These are phyloP conservation scores for Solanum arcanum DNA, from an alignment of 257 asterid species.

Conservation along the genomic window DNA sequence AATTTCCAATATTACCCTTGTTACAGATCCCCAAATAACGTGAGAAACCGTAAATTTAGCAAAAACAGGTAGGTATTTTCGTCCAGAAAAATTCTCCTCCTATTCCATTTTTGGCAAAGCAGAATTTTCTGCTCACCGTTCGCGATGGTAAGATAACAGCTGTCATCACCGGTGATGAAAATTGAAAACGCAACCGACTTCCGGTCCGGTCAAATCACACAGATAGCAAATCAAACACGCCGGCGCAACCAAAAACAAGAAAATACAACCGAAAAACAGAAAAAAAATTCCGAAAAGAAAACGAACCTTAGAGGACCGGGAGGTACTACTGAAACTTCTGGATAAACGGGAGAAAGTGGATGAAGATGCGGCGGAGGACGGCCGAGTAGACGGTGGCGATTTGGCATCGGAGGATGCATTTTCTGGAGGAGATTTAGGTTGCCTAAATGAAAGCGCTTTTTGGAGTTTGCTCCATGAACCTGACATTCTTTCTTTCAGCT, in stretches of 20 bases:
- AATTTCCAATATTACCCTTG: not conserved
- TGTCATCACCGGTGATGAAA: not conserved
- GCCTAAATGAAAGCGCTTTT: constrained; percentile 12
- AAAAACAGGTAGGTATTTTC: not conserved
- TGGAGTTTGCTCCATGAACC: constrained; percentile 22
- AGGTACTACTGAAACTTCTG: constrained; percentile 5
- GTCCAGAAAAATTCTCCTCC: not conserved
- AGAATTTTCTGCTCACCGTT: not conserved
- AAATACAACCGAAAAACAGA: not conserved
- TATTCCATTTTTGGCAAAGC: not conserved
- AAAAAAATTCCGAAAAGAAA: not conserved
- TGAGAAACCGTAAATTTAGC: not conserved
- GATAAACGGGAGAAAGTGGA: constrained; percentile 10
- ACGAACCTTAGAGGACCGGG: constrained; percentile 14
- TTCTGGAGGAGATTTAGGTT: not conserved
- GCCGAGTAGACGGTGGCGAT: constrained; percentile 1
- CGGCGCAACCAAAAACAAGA: not conserved
- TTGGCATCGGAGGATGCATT: not conserved
- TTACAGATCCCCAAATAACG: not conserved
- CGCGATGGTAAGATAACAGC: not conserved
- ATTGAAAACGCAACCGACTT: not conserved
- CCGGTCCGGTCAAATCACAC: not conserved
- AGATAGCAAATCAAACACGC: not conserved
- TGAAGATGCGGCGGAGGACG: not conserved
- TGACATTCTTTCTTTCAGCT: constrained; percentile 5